phyloP scores from a whole-genome alignment of 176 grass and related monocot genomes.

The Tillandsia fasciculata region DNA sequence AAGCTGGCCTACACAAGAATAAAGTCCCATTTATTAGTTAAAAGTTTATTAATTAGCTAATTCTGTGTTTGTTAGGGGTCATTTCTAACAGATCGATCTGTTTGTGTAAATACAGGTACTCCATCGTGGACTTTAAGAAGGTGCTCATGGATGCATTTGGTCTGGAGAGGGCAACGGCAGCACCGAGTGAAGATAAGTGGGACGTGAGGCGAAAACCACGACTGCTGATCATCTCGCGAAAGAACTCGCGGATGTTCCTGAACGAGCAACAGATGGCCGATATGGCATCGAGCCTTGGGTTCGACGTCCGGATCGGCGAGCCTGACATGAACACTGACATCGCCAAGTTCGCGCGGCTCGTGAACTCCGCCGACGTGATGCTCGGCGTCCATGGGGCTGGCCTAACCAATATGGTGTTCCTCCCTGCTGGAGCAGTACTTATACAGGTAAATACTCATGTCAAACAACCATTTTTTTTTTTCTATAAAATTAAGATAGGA shows the following conservation, averaged over 20 bases:
- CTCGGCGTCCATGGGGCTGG: conserved; percentile 67
- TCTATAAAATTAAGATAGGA: no score
- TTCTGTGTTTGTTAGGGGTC: neutral
- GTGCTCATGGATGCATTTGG: conserved; percentile 47
- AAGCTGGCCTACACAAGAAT: conserved; percentile 1
- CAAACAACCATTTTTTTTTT: no score
- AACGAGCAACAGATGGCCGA: conserved; percentile 48
- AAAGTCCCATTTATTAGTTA: conserved; percentile 11
- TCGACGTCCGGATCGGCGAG: conserved; percentile 53
- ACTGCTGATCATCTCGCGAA: conserved; percentile 52
- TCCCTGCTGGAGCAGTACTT: conserved; percentile 53
- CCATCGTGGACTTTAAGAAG: conserved; percentile 59
- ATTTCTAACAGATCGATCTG: conserved; percentile 28
- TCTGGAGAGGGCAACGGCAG: conserved; percentile 50
- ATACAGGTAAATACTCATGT: conserved; percentile 29
- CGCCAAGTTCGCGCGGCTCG: conserved; percentile 42
- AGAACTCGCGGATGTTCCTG: conserved; percentile 38
- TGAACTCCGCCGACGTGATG: conserved; percentile 67
- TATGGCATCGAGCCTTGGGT: conserved; percentile 23
- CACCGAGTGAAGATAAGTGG: conserved; percentile 23
- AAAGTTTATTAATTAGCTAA: no score
- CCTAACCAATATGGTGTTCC: conserved; percentile 94
- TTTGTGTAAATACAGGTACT: conserved; percentile 8
- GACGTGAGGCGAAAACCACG: conserved; percentile 26
- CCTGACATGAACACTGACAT: conserved; percentile 60